A percentile compares a stretch with the other conserved stretches of the same genome.
Evolutionary conservation across 192 early-diverging fungal genomes (phyloP).

Genomic region (Blastocladiella britannica): DNA sequence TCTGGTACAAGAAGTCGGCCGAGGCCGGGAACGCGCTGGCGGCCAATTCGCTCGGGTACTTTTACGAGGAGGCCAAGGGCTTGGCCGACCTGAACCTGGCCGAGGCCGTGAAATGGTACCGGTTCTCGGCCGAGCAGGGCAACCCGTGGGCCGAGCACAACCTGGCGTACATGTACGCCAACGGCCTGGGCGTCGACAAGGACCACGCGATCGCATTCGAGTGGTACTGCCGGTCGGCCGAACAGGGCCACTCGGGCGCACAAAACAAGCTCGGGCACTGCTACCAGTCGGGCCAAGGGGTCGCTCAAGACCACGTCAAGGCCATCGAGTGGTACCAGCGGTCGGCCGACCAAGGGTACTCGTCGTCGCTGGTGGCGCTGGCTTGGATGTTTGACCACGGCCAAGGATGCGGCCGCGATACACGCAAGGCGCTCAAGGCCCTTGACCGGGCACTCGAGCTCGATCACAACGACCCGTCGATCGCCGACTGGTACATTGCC

Average conservation of each 20-base stretch:
- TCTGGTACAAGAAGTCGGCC: slow-evolving; percentile 38
- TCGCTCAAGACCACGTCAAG: slow-evolving; percentile 18
- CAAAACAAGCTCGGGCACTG: slow-evolving; percentile 61
- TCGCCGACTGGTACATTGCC: not conserved
- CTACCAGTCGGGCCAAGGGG: slow-evolving; percentile 39
- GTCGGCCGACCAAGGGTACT: slow-evolving; percentile 35
- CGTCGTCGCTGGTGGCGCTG: slow-evolving; percentile 25
- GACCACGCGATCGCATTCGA: slow-evolving; percentile 32
- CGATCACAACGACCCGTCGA: not conserved
- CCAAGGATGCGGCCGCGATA: not conserved
- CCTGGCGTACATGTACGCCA: slow-evolving; percentile 54
- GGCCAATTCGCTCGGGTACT: slow-evolving; percentile 59
- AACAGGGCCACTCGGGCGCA: slow-evolving; percentile 41
- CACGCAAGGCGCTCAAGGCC: not conserved
- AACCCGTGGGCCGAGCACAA: slow-evolving; percentile 72
- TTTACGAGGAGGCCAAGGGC: slow-evolving; percentile 64
- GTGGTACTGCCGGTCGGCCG: slow-evolving; percentile 44
- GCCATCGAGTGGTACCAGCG: slow-evolving; percentile 33
- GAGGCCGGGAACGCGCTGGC: slow-evolving; percentile 44
- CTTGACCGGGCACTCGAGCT: not conserved
- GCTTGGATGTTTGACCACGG: slow-evolving; percentile 11
- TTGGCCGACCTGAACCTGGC: slow-evolving; percentile 25
- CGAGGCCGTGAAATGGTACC: slow-evolving; percentile 42
- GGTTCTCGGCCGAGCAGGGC: slow-evolving; percentile 41
- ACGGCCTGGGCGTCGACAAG: slow-evolving; percentile 42